Evolutionary conservation across 75 land plant species (phyloP), one percentile per base, ranked within the genome.

Genomic region (Azolla pinnata): DNA sequence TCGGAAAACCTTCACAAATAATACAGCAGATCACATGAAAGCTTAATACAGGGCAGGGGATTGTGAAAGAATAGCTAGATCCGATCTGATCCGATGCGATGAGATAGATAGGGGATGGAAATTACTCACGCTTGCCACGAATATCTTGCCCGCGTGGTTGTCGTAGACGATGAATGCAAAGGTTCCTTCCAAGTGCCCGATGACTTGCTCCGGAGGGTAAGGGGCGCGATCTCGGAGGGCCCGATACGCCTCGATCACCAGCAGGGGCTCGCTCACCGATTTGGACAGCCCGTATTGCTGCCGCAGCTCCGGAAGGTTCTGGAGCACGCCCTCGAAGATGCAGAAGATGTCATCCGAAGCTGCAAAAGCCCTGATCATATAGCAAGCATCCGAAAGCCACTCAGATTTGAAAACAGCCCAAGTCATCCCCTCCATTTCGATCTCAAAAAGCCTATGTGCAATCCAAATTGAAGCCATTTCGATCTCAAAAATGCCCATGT

Each of bases 341-440:
- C 97, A 87, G 76, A 80, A 87, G 32, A 92, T 83, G 60, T 92
- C 88, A 54, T 92, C 97, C 71, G 82, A 73, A 0, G 67, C 88
- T 0, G 79, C 87, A 59, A 90, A 90, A 34, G 64, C 69, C 54
- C 92, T 87, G 85, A 49, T 27, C 45, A 29, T 33, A 17, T 24
- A 2, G 2, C 26, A n/a, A n/a, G 2, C 44, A 20, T 25, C 14
- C 1, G 8, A 53, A 50, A 62, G 10, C 33, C 10, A 27, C 40
- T 5, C 19, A n/a, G 24, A 71, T 14, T 31, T 12, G 30, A 45
- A 59, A 14, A 16, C 4, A 26, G 26, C 18, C 27, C 30, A 59
- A 10, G 9, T 26, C 2, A 4, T 46, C 18, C 19, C 28, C 21
- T 2, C n/a, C 40, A 5, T 35, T 5, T 5, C 40, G 40, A 14